Percentiles rank a stretch among this genome's conserved stretches.
Conservation (phyloP, 2,329 filamentous ascomycete species). For the Stagonosporopsis tanaceti region DNA sequence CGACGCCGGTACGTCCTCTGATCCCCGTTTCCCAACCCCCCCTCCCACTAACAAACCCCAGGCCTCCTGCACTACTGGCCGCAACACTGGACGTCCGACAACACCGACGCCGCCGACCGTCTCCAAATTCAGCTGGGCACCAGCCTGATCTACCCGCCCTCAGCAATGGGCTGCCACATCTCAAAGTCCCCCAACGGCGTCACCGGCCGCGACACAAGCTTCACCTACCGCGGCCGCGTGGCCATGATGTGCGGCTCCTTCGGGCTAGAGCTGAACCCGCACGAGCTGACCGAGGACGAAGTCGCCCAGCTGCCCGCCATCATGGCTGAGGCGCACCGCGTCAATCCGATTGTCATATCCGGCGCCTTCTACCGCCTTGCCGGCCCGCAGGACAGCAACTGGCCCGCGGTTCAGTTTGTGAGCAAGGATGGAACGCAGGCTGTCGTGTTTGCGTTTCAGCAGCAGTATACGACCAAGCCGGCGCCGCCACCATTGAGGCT, state of each 20-base stretch:
- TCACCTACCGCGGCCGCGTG: constrained; percentile 69
- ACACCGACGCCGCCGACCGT: constrained; percentile 69
- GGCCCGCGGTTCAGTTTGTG: constrained; percentile 68
- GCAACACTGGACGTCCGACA: constrained; percentile 71
- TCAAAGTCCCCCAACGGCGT: constrained; percentile 67
- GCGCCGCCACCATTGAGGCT: constrained; percentile 61
- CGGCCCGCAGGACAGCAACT: constrained; percentile 66
- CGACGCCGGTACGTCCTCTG: constrained; percentile 55
- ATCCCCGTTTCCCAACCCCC: too few relatives aligned
- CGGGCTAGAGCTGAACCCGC: constrained; percentile 69
- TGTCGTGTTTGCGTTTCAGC: constrained; percentile 69
- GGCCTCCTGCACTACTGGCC: constrained; percentile 71
- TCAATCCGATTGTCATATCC: constrained; percentile 66
- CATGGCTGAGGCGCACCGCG: constrained; percentile 61
- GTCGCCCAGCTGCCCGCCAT: constrained; percentile 61
- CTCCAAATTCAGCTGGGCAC: constrained; percentile 71
- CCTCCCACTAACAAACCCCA: not conserved
- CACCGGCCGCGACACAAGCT: constrained; percentile 63
- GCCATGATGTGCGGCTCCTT: constrained; percentile 75
- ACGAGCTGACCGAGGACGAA: constrained; percentile 61
- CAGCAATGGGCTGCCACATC: constrained; percentile 71
- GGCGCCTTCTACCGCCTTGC: constrained; percentile 68
- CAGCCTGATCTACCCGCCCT: constrained; percentile 68
- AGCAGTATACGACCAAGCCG: constrained; percentile 62
- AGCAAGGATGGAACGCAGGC: constrained; percentile 59